These are phyloP conservation scores for Casuarina cunninghamiana DNA, from an alignment of 306 rosid genomes.

Conservation along the genomic window DNA sequence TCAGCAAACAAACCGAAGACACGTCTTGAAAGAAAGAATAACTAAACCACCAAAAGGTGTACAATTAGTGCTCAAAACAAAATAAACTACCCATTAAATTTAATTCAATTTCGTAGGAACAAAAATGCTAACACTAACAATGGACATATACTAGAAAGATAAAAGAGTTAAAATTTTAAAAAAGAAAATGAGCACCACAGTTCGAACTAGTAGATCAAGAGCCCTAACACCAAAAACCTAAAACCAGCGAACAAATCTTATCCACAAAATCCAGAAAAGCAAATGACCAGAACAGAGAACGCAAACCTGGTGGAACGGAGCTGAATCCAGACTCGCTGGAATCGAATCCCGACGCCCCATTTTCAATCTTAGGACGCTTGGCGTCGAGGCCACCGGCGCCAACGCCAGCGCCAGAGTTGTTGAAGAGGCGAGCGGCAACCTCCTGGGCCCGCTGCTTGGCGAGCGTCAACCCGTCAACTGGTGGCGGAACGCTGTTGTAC, in stretches of 20 bases:
- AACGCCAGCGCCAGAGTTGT: constrained; percentile 37
- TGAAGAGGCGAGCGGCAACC: constrained; percentile 83
- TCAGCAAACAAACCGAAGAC: neutral
- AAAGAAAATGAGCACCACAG: too few species aligned
- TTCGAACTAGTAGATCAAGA: neutral
- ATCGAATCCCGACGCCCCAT: constrained; percentile 71
- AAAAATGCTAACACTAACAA: neutral
- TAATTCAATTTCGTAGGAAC: too few species aligned
- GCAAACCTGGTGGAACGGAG: constrained; percentile 34
- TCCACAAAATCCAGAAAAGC: neutral
- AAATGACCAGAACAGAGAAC: neutral
- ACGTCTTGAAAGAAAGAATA: neutral
- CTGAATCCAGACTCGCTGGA: constrained; percentile 57
- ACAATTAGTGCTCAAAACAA: neutral
- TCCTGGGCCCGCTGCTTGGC: constrained; percentile 96
- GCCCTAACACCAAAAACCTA: neutral
- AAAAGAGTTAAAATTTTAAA: too few species aligned
- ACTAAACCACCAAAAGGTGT: neutral
- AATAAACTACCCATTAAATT: neutral
- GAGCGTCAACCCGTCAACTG: constrained; percentile 65
- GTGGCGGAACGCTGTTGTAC: constrained; percentile 70
- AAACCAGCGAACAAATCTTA: neutral
- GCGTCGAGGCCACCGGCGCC: constrained; percentile 42
- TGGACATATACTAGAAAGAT: neutral
- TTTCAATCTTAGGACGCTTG: constrained; percentile 82